Conservation (phyloP, 495 filamentous ascomycete genomes). For the Sordaria brevicollis region DNA sequence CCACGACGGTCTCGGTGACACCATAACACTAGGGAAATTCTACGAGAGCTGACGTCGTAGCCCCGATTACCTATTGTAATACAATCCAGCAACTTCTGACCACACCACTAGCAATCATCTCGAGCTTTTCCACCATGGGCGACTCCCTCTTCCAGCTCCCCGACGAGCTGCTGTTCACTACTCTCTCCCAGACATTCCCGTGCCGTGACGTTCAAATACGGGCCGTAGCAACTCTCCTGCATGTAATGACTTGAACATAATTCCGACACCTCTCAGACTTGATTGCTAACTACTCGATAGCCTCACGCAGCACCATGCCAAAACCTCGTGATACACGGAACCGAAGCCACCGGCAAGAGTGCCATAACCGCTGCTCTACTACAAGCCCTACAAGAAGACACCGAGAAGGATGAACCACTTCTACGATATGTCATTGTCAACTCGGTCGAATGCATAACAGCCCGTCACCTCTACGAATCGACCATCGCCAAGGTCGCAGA, state of each 20-base stretch:
- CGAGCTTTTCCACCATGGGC: slow-evolving; percentile 1
- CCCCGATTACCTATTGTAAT: no score
- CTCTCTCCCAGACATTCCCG: slow-evolving; percentile 41
- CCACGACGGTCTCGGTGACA: not conserved
- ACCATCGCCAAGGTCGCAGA: slow-evolving; percentile 45
- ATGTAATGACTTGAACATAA: slow-evolving; percentile 32
- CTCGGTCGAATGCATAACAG: slow-evolving; percentile 79
- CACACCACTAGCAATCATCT: not conserved
- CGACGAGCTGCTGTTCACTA: slow-evolving; percentile 40
- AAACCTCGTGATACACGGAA: slow-evolving; percentile 70
- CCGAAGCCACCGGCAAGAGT: slow-evolving; percentile 88
- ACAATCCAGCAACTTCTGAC: not conserved
- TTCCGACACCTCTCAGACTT: not conserved
- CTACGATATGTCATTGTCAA: slow-evolving; percentile 62
- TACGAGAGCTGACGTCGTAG: no score
- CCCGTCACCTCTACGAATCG: slow-evolving; percentile 73
- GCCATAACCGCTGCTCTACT: slow-evolving; percentile 57
- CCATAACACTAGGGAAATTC: not conserved
- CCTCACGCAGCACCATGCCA: slow-evolving; percentile 35
- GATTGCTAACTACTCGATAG: slow-evolving; percentile 6
- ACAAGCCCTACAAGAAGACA: slow-evolving; percentile 1
- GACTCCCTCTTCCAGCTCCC: slow-evolving; percentile 34
- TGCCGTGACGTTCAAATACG: slow-evolving; percentile 56
- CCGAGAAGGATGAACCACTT: not conserved
- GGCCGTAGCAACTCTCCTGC: slow-evolving; percentile 51